phyloP scores from a whole-genome alignment of 1,284 basidiomycete genomes.

The Tilletia walkeri region DNA sequence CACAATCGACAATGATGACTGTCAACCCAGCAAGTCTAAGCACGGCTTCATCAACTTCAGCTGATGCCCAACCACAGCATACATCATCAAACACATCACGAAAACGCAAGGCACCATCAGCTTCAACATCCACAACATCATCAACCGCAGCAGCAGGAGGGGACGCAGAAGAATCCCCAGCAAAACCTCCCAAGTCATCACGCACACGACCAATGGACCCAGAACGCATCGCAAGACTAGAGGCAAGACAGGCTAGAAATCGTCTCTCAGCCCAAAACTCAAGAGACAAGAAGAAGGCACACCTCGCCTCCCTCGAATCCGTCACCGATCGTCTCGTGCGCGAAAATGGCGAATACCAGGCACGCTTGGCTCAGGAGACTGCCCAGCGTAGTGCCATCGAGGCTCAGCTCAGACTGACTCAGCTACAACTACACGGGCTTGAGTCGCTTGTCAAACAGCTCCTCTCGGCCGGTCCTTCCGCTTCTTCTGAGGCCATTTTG shows the following conservation, averaged over 20 bases:
- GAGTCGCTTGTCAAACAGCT: slow-evolving; percentile 30
- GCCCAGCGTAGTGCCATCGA: slow-evolving; percentile 29
- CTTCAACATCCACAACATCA: background rate
- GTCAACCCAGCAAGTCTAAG: slow-evolving; percentile 8
- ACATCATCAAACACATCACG: background rate
- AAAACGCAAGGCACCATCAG: background rate
- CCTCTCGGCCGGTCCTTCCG: slow-evolving; percentile 10
- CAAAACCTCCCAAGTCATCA: slow-evolving; percentile 9
- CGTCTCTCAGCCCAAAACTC: slow-evolving; percentile 52
- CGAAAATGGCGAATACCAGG: slow-evolving; percentile 31
- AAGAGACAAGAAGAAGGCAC: slow-evolving; percentile 51
- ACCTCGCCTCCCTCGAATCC: slow-evolving; percentile 44
- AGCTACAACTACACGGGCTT: slow-evolving; percentile 20
- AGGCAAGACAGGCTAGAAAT: slow-evolving; percentile 52
- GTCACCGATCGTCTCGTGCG: slow-evolving; percentile 32
- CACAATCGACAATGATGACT: slow-evolving; percentile 7
- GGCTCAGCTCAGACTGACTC: slow-evolving; percentile 30
- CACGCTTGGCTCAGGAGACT: slow-evolving; percentile 27
- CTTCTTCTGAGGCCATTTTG: background rate
- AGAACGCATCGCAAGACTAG: slow-evolving; percentile 46
- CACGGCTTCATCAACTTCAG: slow-evolving; percentile 2
- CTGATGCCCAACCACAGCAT: background rate
- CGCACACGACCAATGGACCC: slow-evolving; percentile 38
- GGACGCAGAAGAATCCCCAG: background rate
- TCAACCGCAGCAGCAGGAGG: background rate